Evolutionary conservation across 768 basidiomycete genomes (phyloP).

Genomic region (Clathrus columnatus): DNA sequence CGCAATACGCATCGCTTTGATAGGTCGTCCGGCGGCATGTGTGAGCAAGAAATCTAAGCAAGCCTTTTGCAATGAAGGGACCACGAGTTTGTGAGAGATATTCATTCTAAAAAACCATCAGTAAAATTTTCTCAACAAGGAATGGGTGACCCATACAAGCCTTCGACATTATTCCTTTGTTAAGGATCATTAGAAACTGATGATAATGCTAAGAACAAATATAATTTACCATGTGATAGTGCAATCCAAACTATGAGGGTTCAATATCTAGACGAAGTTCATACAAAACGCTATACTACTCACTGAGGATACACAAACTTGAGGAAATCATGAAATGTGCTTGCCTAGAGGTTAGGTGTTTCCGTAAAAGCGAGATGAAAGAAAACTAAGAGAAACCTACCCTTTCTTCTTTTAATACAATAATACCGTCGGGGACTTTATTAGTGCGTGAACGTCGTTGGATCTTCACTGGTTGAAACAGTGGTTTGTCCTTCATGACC

Average conservation of each 20-base stretch:
- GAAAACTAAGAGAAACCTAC: conserved; percentile 30
- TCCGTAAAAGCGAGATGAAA: background rate
- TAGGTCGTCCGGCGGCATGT: conserved; percentile 86
- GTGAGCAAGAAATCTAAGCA: conserved; percentile 85
- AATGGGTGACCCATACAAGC: conserved; percentile 33
- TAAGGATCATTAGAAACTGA: conserved; percentile 7
- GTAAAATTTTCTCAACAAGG: background rate
- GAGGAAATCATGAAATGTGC: conserved; percentile 87
- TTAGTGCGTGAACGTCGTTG: conserved; percentile 15
- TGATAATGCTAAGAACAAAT: background rate
- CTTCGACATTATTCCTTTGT: conserved; percentile 69
- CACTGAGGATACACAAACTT: conserved; percentile 92
- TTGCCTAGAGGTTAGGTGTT: conserved; percentile 37
- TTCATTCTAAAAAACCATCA: conserved; percentile 42
- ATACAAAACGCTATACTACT: conserved; percentile 22
- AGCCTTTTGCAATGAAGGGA: conserved; percentile 69
- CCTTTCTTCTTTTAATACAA: conserved; percentile 85
- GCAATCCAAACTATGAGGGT: conserved; percentile 59
- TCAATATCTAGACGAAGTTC: conserved; percentile 1
- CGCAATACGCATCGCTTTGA: conserved; percentile 88
- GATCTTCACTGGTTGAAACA: conserved; percentile 2
- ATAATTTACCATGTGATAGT: conserved; percentile 67
- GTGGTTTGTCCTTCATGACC: background rate
- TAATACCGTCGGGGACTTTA: conserved; percentile 67
- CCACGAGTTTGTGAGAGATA: conserved; percentile 82